These are phyloP conservation scores for Botrytis squamosa DNA, from an alignment of 2,329 filamentous ascomycete species.

Conservation along the genomic window DNA sequence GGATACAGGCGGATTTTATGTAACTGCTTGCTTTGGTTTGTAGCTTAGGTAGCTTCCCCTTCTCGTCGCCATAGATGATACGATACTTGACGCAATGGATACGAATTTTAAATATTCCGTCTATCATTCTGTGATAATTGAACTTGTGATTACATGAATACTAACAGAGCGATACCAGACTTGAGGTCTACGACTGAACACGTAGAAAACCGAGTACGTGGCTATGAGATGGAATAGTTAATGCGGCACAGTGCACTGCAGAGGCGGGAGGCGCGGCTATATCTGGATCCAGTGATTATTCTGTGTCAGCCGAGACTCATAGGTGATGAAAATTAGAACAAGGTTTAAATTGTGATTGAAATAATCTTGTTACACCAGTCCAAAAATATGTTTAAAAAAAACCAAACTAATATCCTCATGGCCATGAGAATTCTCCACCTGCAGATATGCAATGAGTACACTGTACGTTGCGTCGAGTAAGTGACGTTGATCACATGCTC, in stretches of 20 bases:
- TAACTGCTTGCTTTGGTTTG: neutral
- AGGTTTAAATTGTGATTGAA: neutral
- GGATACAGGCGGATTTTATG: neutral
- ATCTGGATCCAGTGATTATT: neutral
- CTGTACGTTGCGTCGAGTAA: neutral
- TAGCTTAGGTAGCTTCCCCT: neutral
- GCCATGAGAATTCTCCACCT: neutral
- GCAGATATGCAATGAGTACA: neutral
- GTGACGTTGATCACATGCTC: neutral
- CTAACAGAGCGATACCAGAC: neutral
- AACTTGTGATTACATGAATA: neutral
- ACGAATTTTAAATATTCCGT: neutral
- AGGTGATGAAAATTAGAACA: neutral
- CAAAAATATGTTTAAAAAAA: neutral
- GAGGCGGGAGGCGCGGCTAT: neutral
- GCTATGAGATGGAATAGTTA: neutral
- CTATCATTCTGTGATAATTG: neutral
- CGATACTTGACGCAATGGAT: neutral
- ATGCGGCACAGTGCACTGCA: neutral
- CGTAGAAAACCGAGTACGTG: neutral
- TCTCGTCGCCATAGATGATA: neutral
- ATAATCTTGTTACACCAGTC: too few relatives aligned
- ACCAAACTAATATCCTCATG: neutral
- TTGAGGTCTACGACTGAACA: neutral
- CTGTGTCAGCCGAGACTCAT: neutral